A percentile compares a stretch with the other conserved stretches of the same genome.
These are phyloP conservation scores for Mychonastes homosphaera DNA, from an alignment of 139 green algal species.

Conservation along the genomic window DNA sequence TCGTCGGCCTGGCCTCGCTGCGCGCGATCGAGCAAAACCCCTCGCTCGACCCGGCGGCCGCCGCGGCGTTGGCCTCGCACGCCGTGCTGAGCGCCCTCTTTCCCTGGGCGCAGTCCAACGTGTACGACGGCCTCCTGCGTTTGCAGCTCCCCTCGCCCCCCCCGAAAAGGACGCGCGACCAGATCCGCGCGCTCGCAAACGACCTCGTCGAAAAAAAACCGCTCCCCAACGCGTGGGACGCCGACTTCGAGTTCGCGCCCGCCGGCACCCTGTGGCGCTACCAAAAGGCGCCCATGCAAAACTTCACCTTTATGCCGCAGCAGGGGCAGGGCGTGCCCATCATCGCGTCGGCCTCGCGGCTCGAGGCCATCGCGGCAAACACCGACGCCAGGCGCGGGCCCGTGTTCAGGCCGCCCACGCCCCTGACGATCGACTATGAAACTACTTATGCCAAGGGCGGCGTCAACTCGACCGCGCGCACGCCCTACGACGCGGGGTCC, in stretches of 20 bases:
- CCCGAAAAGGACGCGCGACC: too few species aligned
- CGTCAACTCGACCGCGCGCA: constrained; percentile 2
- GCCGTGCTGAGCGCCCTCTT: too few species aligned
- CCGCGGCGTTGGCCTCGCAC: too few species aligned
- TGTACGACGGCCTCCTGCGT: too few species aligned
- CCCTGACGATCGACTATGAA: constrained; percentile 5
- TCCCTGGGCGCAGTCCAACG: too few species aligned
- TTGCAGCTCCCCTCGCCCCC: too few species aligned
- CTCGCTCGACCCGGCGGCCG: too few species aligned
- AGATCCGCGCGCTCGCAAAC: too few species aligned
- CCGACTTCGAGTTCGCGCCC: constrained; percentile 7
- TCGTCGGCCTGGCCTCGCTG: too few species aligned
- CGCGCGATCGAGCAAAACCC: too few species aligned
- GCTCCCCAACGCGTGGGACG: too few species aligned
- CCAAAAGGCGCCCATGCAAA: constrained; percentile 4
- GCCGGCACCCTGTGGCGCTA: constrained; percentile 1
- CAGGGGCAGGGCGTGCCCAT: constrained; percentile 2
- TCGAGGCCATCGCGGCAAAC: neutral
- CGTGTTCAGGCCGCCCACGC: constrained; percentile 11
- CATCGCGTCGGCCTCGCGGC: neutral
- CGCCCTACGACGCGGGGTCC: neutral
- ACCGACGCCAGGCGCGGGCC: neutral
- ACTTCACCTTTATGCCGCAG: constrained; percentile 9
- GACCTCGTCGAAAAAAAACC: too few species aligned
- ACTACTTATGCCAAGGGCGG: neutral